phyloP scores from a whole-genome alignment of 78 protist genomes.

The Planoprotostelium fungivorum region DNA sequence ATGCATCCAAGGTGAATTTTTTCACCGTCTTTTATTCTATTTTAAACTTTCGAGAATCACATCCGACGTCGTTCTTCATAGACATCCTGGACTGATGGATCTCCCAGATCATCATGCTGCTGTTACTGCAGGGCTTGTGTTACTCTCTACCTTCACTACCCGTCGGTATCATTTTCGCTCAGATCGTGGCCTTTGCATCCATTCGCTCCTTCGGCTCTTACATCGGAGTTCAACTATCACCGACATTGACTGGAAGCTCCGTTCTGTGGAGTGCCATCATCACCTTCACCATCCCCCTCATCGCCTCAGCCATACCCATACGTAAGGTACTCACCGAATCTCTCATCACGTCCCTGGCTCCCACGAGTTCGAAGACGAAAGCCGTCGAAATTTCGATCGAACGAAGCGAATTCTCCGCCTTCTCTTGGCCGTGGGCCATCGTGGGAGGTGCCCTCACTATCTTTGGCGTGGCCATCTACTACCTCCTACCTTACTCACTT shows the following conservation, averaged over 20 bases:
- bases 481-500: conserved; percentile 80
- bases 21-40: too few species aligned
- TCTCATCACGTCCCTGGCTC: conserved; percentile 73
- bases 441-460: conserved; percentile 57
- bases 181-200: conserved; percentile 25
- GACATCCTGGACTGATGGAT: conserved; percentile 17
- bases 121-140: conserved; percentile 5
- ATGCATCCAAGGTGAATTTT: conserved; percentile 11
- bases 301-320: conserved; percentile 78
- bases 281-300: conserved; percentile 77
- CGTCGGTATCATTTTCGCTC: conserved; percentile 70
- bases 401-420: conserved; percentile 35
- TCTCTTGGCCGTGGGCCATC: conserved; percentile 35
- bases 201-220: conserved; percentile 8
- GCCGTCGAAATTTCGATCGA: conserved; percentile 75
- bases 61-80: too few species aligned
- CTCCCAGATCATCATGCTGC: background rate
- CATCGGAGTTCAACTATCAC: conserved; percentile 41
- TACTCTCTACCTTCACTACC: conserved; percentile 83
- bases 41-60: too few species aligned
- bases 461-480: conserved; percentile 80
- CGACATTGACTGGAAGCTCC: conserved; percentile 19
- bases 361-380: conserved; percentile 41
- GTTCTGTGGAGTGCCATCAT: conserved; percentile 52
- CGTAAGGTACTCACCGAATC: conserved; percentile 62